Conservation (phyloP, 345 rosid species). For the Eucalyptus guilfoylei region DNA sequence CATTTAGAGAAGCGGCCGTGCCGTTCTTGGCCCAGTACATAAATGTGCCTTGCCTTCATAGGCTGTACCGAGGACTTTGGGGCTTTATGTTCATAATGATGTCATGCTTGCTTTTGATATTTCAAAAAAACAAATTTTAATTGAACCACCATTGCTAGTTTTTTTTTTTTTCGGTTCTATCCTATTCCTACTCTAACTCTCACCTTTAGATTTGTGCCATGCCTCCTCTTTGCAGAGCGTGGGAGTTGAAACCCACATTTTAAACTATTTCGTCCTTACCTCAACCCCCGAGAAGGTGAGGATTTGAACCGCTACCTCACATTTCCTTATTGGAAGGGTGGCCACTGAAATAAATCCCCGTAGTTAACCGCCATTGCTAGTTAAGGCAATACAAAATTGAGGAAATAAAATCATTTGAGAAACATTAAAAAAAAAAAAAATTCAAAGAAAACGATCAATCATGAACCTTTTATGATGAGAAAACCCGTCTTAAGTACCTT, state of each 20-base stretch:
- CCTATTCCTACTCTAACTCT: accelerated
- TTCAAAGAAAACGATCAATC: neutral
- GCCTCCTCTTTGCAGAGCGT: accelerated
- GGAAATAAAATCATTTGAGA: neutral
- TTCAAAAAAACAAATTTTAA: too few species aligned
- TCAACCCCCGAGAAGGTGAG: accelerated
- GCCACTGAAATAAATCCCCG: accelerated
- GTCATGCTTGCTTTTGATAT: too few species aligned
- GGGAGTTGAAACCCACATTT: accelerated
- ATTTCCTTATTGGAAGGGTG: accelerated
- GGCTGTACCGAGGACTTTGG: too few species aligned
- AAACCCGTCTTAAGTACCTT: neutral
- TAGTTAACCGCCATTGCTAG: neutral
- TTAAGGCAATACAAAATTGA: neutral
- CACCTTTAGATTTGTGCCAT: accelerated
- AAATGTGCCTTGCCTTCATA: neutral
- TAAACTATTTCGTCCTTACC: accelerated
- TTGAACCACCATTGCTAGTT: accelerated
- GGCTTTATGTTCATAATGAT: too few species aligned
- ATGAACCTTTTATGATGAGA: neutral
- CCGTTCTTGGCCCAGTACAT: neutral
- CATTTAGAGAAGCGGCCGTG: neutral
- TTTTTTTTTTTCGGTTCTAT: accelerated
- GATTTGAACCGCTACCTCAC: accelerated
- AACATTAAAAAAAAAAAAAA: neutral